These are phyloP conservation scores for Isabelozyma gotoi DNA, from an alignment of 805 yeast species.

Conservation along the genomic window DNA sequence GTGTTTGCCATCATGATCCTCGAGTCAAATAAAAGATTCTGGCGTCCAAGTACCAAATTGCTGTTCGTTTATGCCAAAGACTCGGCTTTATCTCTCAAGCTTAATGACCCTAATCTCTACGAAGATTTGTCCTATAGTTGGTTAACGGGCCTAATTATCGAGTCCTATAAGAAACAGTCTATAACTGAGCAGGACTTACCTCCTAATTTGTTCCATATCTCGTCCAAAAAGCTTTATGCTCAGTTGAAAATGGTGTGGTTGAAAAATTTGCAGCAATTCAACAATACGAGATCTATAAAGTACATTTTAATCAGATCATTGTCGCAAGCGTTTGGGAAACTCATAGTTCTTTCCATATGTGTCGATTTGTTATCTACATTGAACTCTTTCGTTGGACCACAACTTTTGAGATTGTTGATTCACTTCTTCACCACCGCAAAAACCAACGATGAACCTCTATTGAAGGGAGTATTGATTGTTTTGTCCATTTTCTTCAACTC, in stretches of 20 bases:
- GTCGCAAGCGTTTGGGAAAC: conserved; percentile 23
- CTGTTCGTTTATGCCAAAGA: conserved; percentile 22
- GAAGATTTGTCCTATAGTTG: conserved; percentile 44
- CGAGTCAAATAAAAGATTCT: conserved; percentile 31
- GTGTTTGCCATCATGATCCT: conserved; percentile 31
- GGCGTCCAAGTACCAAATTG: conserved; percentile 43
- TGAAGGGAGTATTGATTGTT: conserved; percentile 65
- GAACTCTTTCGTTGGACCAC: conserved; percentile 76
- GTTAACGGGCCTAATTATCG: conserved; percentile 46
- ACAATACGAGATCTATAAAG: conserved; percentile 1
- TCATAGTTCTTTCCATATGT: conserved; percentile 13
- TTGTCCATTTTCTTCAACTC: conserved; percentile 62
- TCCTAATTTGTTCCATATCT: conserved; percentile 21
- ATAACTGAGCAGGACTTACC: conserved; percentile 34
- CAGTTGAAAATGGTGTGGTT: conserved; percentile 16
- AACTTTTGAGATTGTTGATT: conserved; percentile 67
- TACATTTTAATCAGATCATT: conserved; percentile 15
- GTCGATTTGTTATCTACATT: conserved; percentile 22
- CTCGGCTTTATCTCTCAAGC: conserved; percentile 12
- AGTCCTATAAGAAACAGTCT: conserved; percentile 37
- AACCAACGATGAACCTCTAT: conserved; percentile 38
- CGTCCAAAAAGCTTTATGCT: conserved; percentile 17
- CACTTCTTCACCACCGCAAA: conserved; percentile 53
- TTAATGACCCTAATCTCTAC: conserved; percentile 29
- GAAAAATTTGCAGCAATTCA: conserved; percentile 3